Conservation (phyloP, 805 yeast genomes). For the Saturnispora sanitii region DNA sequence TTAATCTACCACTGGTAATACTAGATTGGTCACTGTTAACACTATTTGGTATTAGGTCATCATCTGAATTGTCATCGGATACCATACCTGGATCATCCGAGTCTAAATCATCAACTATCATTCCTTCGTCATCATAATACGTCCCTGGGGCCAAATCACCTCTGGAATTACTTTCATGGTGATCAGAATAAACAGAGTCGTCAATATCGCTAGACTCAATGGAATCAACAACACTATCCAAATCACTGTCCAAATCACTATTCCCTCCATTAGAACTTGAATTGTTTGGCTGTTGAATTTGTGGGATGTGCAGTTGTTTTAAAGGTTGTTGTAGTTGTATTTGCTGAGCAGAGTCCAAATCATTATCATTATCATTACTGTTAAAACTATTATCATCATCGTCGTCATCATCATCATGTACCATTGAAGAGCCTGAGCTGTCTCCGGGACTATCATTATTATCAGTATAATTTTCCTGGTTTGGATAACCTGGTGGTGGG, state of each 20-base stretch:
- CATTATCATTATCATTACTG: neutral
- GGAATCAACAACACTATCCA: conserved; percentile 14
- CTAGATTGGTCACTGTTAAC: neutral
- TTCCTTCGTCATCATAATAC: conserved; percentile 6
- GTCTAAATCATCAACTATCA: conserved; percentile 17
- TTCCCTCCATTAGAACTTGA: neutral
- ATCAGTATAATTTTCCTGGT: neutral
- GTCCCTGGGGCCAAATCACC: neutral
- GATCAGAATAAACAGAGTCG: conserved; percentile 21
- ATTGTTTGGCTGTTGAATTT: neutral
- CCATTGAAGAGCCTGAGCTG: neutral
- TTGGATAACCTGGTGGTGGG: neutral
- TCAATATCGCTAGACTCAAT: conserved; percentile 19
- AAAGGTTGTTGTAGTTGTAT: too few species aligned
- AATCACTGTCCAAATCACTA: neutral
- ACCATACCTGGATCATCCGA: conserved; percentile 23
- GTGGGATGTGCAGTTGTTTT: neutral
- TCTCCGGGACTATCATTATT: neutral
- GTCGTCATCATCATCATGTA: neutral
- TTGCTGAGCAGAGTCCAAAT: neutral
- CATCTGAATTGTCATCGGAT: conserved; percentile 1
- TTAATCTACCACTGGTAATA: conserved; percentile 1
- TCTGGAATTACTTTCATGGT: conserved; percentile 9
- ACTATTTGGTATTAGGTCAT: neutral
- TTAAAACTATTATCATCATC: neutral